phyloP scores from a whole-genome alignment of 2,329 filamentous ascomycete genomes.

The Neonectria hederae region DNA sequence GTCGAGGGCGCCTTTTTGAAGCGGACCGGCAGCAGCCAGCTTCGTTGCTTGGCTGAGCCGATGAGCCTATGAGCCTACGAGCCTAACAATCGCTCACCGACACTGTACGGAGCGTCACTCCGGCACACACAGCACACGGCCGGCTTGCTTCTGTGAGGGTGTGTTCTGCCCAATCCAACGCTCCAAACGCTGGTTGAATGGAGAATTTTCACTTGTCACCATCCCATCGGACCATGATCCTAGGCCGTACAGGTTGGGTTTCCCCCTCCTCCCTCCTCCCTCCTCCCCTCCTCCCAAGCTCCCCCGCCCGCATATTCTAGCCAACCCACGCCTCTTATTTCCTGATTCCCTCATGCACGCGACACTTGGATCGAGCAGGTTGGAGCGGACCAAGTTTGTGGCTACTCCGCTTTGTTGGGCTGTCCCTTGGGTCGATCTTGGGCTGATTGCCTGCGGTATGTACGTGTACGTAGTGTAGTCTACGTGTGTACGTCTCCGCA shows the following conservation, averaged over 20 bases:
- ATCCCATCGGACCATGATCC: background rate
- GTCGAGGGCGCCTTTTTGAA: conserved; percentile 27
- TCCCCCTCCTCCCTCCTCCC: no score
- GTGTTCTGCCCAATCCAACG: background rate
- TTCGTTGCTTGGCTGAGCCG: conserved; percentile 7
- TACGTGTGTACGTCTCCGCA: no score
- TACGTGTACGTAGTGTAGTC: no score
- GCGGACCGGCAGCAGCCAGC: background rate
- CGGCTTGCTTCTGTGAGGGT: background rate
- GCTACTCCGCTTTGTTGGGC: conserved; percentile 33
- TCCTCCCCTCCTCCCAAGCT: background rate
- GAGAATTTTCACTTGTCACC: background rate
- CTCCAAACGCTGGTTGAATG: background rate
- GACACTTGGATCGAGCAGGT: conserved; percentile 33
- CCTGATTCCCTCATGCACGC: conserved; percentile 39
- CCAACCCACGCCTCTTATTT: conserved; percentile 5
- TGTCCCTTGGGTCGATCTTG: conserved; percentile 1
- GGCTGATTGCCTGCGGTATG: no score
- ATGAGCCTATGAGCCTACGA: background rate
- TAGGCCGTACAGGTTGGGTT: background rate
- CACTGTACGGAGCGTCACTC: conserved; percentile 7
- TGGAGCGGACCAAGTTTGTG: conserved; percentile 35
- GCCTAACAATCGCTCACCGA: conserved; percentile 20
- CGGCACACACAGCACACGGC: background rate
- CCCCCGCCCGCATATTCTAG: conserved; percentile 7